These are phyloP conservation scores for Leccinum pachyderme DNA, from an alignment of 1,284 basidiomycete species.

Conservation along the genomic window DNA sequence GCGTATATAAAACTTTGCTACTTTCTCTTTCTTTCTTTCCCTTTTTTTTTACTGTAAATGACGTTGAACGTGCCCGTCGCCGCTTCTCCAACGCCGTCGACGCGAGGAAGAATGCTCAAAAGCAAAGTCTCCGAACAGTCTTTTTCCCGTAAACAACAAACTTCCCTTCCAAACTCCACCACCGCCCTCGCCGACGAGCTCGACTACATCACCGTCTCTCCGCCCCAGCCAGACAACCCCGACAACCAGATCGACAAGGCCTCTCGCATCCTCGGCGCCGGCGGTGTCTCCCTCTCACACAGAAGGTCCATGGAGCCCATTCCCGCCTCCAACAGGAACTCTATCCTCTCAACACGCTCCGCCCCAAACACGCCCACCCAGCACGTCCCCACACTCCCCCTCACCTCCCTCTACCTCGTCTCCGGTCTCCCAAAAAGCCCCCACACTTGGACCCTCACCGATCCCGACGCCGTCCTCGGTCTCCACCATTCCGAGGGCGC, in stretches of 20 bases:
- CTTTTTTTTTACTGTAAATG: neutral
- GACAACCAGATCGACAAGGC: conserved; percentile 51
- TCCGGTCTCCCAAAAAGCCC: conserved; percentile 82
- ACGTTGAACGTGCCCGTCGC: neutral
- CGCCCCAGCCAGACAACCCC: conserved; percentile 22
- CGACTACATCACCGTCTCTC: conserved; percentile 63
- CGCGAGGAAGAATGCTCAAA: conserved; percentile 14
- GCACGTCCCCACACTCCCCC: conserved; percentile 64
- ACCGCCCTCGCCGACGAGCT: conserved; percentile 58
- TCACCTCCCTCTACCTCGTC: conserved; percentile 81
- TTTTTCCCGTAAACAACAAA: conserved; percentile 6
- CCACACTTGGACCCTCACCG: conserved; percentile 92
- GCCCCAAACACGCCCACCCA: conserved; percentile 53
- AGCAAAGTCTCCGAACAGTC: conserved; percentile 23
- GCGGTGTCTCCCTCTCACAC: conserved; percentile 37
- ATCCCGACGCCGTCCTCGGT: conserved; percentile 82
- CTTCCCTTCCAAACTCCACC: conserved; percentile 18
- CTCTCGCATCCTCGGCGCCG: conserved; percentile 69
- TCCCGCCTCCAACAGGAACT: conserved; percentile 67
- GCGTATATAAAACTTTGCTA: neutral
- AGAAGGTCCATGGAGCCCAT: conserved; percentile 78
- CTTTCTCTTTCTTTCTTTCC: neutral
- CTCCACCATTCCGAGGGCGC: conserved; percentile 86
- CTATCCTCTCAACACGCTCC: conserved; percentile 74
- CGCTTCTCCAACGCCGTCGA: neutral